phyloP scores from a whole-genome alignment of 2,329 filamentous ascomycete species.

The Cercospora citrullina region DNA sequence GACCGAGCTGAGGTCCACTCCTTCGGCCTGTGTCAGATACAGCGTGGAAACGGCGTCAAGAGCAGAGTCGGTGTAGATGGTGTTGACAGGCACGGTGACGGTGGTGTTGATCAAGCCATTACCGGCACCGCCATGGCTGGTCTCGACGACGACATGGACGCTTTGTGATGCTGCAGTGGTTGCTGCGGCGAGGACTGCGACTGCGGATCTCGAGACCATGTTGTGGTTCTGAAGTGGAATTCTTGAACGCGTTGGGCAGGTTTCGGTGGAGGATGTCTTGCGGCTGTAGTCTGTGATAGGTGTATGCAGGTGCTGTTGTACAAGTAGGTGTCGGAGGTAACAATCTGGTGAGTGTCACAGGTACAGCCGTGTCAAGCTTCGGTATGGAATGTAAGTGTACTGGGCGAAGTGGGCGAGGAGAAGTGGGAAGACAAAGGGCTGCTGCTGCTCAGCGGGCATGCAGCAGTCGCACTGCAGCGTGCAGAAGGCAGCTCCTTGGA shows the following conservation, averaged over 20 bases:
- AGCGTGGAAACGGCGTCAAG: constrained; percentile 32
- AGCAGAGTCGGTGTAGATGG: constrained; percentile 27
- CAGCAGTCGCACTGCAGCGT: not conserved
- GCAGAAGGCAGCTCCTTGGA: not conserved
- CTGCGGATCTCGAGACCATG: constrained; percentile 16
- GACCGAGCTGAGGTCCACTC: constrained; percentile 24
- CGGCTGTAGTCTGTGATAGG: constrained; percentile 1
- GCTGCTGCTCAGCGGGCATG: not conserved
- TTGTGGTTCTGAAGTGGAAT: not conserved
- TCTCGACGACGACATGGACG: constrained; percentile 29
- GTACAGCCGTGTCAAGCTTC: not conserved
- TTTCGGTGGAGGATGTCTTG: not conserved
- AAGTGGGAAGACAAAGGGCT: not conserved
- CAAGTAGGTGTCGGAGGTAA: not conserved
- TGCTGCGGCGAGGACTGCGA: constrained; percentile 14
- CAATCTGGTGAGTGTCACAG: constrained; percentile 1
- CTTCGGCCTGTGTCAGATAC: constrained; percentile 28
- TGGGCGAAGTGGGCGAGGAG: not conserved
- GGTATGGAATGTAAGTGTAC: not conserved
- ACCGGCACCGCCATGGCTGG: constrained; percentile 31
- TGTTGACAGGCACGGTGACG: constrained; percentile 29
- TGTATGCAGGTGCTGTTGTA: not conserved
- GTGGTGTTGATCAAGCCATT: constrained; percentile 32
- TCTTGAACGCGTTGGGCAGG: not conserved
- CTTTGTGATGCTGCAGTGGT: constrained; percentile 22